Evolutionary conservation across 2,329 filamentous ascomycete genomes (phyloP).

Genomic region (Botrytis galanthina): DNA sequence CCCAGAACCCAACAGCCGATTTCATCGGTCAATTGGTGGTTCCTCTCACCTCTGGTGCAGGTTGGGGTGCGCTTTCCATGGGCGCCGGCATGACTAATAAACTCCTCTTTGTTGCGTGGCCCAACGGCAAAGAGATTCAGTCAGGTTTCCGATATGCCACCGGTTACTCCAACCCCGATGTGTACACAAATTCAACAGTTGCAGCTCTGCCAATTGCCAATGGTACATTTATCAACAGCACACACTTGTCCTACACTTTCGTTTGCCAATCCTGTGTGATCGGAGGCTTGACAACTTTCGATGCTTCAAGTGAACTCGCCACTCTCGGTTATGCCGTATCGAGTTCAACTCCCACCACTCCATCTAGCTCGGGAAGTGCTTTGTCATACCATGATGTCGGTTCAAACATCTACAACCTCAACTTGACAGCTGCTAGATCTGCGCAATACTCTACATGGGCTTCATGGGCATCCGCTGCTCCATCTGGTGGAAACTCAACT

Average conservation of each 20-base stretch:
- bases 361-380: background rate
- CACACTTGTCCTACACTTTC: background rate
- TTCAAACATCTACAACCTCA: background rate
- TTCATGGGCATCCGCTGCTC: background rate
- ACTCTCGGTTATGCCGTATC: background rate
- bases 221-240: background rate
- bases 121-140: background rate
- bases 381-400: background rate
- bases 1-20: background rate
- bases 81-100: background rate
- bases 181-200: background rate
- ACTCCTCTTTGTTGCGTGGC: background rate
- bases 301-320: background rate
- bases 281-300: background rate
- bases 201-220: background rate
- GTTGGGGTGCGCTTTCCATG: background rate
- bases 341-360: background rate
- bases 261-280: background rate
- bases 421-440: background rate
- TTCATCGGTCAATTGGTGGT: background rate
- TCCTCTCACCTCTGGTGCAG: background rate
- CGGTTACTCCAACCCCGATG: background rate
- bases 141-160: background rate
- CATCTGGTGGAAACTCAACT: background rate
- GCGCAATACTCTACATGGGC: background rate